phyloP scores from a whole-genome alignment of 2,329 filamentous ascomycete species.

The Fusarium azukiicola region DNA sequence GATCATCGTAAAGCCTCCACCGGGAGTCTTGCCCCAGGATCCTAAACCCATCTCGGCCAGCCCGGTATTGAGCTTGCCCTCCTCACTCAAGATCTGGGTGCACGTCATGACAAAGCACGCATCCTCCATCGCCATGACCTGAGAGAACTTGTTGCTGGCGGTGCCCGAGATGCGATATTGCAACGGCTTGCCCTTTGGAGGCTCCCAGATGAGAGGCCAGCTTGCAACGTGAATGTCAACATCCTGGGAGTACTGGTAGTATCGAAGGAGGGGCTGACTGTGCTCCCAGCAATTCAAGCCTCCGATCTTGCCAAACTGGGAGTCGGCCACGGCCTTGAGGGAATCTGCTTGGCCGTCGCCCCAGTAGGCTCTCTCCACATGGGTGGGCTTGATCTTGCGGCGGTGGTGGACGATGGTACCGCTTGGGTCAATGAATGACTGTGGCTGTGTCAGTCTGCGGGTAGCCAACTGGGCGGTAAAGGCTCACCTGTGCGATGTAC shows the following conservation, averaged over 20 bases:
- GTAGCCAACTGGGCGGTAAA: no score
- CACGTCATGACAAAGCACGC: slow-evolving; percentile 75
- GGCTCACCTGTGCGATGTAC: slow-evolving; percentile 63
- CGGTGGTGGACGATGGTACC: slow-evolving; percentile 65
- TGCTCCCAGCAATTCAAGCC: slow-evolving; percentile 73
- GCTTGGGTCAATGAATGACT: slow-evolving; percentile 65
- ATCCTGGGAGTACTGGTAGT: slow-evolving; percentile 65
- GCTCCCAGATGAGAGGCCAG: slow-evolving; percentile 63
- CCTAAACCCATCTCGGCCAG: slow-evolving; percentile 61
- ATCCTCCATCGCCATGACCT: slow-evolving; percentile 77
- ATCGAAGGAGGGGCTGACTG: slow-evolving; percentile 70
- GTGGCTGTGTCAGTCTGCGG: neutral
- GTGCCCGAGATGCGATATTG: slow-evolving; percentile 50
- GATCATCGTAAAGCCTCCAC: slow-evolving; percentile 56
- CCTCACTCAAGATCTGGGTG: slow-evolving; percentile 68
- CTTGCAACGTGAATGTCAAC: slow-evolving; percentile 70
- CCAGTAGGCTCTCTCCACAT: slow-evolving; percentile 72
- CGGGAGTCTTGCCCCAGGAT: slow-evolving; percentile 43
- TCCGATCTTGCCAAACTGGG: slow-evolving; percentile 64
- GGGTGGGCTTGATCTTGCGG: slow-evolving; percentile 74
- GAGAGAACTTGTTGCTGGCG: slow-evolving; percentile 63
- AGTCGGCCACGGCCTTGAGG: slow-evolving; percentile 63
- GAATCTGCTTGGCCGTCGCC: slow-evolving; percentile 67
- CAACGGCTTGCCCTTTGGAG: slow-evolving; percentile 57
- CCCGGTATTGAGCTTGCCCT: slow-evolving; percentile 39